Evolutionary conservation across 768 basidiomycete species (phyloP).

Genomic region (Punctularia strigosozonata): DNA sequence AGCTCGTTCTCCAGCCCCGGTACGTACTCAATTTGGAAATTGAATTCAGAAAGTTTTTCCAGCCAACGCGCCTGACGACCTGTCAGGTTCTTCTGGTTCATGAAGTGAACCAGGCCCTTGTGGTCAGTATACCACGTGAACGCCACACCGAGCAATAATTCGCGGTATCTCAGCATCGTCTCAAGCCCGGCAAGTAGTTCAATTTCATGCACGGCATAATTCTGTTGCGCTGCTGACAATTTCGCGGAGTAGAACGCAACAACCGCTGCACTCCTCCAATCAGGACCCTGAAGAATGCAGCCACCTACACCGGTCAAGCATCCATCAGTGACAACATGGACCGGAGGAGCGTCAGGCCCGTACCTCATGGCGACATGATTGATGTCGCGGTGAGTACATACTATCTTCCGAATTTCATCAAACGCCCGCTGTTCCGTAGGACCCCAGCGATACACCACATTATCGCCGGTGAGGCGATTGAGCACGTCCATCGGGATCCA

Average conservation of each 20-base stretch:
- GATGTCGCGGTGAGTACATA: slow-evolving; percentile 4
- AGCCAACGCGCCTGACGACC: slow-evolving; percentile 23
- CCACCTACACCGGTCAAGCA: slow-evolving; percentile 16
- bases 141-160: slow-evolving; percentile 2
- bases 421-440: slow-evolving; percentile 13
- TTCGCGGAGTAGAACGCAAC: slow-evolving; percentile 19
- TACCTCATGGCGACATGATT: slow-evolving; percentile 7
- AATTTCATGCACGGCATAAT: slow-evolving; percentile 15
- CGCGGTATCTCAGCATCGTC: accelerated
- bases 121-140: slow-evolving; percentile 5
- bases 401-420: slow-evolving; percentile 10
- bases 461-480: slow-evolving; percentile 4
- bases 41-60: slow-evolving; percentile 16
- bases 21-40: slow-evolving; percentile 15
- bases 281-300: slow-evolving; percentile 17
- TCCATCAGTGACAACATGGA: slow-evolving; percentile 19
- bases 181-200: background rate
- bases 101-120: slow-evolving; percentile 13
- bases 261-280: slow-evolving; percentile 13
- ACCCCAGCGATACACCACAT: slow-evolving; percentile 8
- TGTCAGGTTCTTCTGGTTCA: slow-evolving; percentile 20
- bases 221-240: slow-evolving; percentile 16
- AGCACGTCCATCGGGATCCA: slow-evolving; percentile 19
- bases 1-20: slow-evolving; percentile 18
- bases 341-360: slow-evolving; percentile 9